Evolutionary conservation across 805 yeast species (phyloP), one percentile per base, ranked within the genome.

Genomic region (Martiniozyma abietophila): DNA sequence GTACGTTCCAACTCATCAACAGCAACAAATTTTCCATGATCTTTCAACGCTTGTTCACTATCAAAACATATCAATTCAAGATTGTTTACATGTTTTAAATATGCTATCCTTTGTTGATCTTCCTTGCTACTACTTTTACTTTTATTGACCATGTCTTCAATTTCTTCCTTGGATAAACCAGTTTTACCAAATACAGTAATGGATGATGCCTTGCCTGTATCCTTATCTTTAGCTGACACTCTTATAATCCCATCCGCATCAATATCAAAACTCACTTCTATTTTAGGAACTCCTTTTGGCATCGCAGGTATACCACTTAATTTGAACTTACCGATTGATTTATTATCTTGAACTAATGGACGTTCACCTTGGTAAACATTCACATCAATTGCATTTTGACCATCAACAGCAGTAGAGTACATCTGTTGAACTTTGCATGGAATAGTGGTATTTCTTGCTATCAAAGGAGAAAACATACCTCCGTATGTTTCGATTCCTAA

Each of bases 341-440:
- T 86, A 76, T 86, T 88, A 72, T 86, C 96, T 64, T 86, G 78
- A 49, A 89, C 94, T 54, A 86, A 73, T 62, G 88, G 95, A 65
- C 96, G 76, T 69, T 86, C 96, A 61, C 96, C 96, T 70, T 86
- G 96, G 84, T 83, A 86, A 40, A 86, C 96, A 62, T 95, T 81
- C 63, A 86, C 82, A 67, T 85, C 95, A 48, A 85, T 94, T 36
- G 94, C 76, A 50, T 89, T 84, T 69, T 85, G 96, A 50, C 95
- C 95, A 51, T 89, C 85, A 43, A 92, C 85, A 32, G 95, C 95
- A 42, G 96, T 85, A 32, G 95, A 83, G 72, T 86, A 86, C 59
- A 83, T 75, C 68, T 88, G 96, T 33, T 89, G 75, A 64, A 86
- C 78, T 71, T 83, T 82, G 55, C 95, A 86, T 52, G 96, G 96